Conservation (phyloP, 306 rosid species). For the Begonia loranthoides region DNA sequence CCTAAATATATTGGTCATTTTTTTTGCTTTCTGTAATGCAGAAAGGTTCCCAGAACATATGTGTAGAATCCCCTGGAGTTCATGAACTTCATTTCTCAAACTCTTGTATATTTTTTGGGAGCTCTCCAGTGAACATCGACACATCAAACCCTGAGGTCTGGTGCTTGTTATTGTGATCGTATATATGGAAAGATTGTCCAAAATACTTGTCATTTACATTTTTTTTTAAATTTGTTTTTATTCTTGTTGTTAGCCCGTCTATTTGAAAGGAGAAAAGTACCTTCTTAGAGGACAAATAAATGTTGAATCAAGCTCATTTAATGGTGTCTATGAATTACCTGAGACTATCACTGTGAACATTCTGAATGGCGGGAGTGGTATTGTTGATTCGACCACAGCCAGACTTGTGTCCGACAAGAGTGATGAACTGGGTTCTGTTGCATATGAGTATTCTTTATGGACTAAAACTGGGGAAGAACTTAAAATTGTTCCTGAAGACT, state of each 20-base stretch:
- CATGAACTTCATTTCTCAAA: constrained; percentile 65
- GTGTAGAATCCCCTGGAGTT: constrained; percentile 75
- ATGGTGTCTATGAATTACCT: constrained; percentile 31
- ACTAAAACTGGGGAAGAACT: constrained; percentile 64
- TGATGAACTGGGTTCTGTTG: constrained; percentile 29
- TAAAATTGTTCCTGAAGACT: constrained; percentile 64
- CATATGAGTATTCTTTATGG: constrained; percentile 69
- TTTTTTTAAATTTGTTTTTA: constrained; percentile 4
- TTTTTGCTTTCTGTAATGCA: constrained; percentile 32
- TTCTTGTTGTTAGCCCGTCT: constrained; percentile 40
- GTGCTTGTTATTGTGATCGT: constrained; percentile 3
- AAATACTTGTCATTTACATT: constrained; percentile 4
- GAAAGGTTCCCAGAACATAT: constrained; percentile 84
- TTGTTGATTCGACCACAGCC: constrained; percentile 34
- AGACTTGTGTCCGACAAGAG: constrained; percentile 30
- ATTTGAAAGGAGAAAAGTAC: constrained; percentile 76
- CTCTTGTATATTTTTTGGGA: constrained; percentile 88
- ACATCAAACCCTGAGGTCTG: constrained; percentile 56
- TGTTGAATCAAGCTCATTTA: constrained; percentile 37
- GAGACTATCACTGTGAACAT: constrained; percentile 55
- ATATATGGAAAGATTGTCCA: background rate
- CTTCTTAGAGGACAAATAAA: constrained; percentile 71
- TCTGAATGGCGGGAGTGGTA: constrained; percentile 27
- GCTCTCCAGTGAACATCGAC: constrained; percentile 61
- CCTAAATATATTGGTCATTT: constrained; percentile 14